These are phyloP conservation scores for Lophiotrema nucula DNA, from an alignment of 495 filamentous ascomycete species.

Conservation along the genomic window DNA sequence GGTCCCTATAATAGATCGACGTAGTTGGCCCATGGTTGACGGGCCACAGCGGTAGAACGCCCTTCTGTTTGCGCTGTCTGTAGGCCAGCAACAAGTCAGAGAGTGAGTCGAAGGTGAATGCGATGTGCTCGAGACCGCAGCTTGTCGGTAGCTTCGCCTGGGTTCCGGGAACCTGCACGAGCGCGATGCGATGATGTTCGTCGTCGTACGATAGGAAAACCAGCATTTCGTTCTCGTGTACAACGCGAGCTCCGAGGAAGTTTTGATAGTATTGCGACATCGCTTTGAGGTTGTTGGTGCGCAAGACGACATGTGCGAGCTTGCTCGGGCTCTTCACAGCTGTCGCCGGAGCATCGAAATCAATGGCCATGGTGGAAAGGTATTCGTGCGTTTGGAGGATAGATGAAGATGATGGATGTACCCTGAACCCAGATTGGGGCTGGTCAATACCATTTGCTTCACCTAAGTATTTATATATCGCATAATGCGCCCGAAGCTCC, in stretches of 20 bases:
- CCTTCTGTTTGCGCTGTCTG: slow-evolving; percentile 36
- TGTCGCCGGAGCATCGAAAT: no score
- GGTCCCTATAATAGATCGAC: slow-evolving; percentile 49
- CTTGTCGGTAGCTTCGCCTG: no score
- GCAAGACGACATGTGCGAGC: slow-evolving; percentile 33
- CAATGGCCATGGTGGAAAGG: no score
- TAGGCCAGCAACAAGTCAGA: slow-evolving; percentile 31
- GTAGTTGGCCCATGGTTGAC: slow-evolving; percentile 49
- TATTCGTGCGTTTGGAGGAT: no score
- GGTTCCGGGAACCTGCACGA: slow-evolving; percentile 35
- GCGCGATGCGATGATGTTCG: slow-evolving; percentile 51
- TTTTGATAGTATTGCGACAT: slow-evolving; percentile 43
- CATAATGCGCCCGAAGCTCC: no score
- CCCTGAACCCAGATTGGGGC: no score
- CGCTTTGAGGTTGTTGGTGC: slow-evolving; percentile 30
- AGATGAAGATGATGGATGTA: no score
- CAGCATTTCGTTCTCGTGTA: slow-evolving; percentile 16
- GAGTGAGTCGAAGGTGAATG: no score
- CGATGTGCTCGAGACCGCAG: no score
- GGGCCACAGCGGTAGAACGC: slow-evolving; percentile 45
- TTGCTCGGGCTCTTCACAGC: slow-evolving; percentile 4
- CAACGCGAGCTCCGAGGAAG: slow-evolving; percentile 38
- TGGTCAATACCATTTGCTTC: no score
- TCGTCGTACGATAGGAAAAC: slow-evolving; percentile 48
- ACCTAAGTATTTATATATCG: no score